phyloP scores from a whole-genome alignment of 345 rosid species.

The Acer saccharum region DNA sequence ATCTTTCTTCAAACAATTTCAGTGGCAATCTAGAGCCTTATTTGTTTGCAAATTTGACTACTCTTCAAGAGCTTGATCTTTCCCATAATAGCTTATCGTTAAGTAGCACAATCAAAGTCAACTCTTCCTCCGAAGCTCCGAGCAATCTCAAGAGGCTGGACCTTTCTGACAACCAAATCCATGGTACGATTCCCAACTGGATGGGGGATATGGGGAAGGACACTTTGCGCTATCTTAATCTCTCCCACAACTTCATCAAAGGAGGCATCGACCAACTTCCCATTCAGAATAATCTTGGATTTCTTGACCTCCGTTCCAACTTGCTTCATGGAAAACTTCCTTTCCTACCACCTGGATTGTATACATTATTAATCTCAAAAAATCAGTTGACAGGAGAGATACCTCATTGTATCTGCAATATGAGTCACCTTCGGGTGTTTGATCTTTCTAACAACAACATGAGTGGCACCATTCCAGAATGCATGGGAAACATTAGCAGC shows the following conservation, averaged over 20 bases:
- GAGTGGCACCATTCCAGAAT: constrained; percentile 23
- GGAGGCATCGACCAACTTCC: background rate
- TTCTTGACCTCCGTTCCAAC: constrained; percentile 26
- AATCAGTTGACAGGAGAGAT: constrained; percentile 23
- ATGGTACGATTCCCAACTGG: constrained; percentile 25
- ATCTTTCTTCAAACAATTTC: too few species aligned
- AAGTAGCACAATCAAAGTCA: background rate
- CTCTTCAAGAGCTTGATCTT: constrained; percentile 3
- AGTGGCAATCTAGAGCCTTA: too few species aligned
- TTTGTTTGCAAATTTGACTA: too few species aligned
- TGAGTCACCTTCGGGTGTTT: background rate
- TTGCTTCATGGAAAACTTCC: constrained; percentile 25
- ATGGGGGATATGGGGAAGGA: background rate
- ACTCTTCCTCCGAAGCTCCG: constrained; percentile 4
- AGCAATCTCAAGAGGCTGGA: background rate
- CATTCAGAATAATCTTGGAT: background rate
- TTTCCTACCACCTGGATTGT: background rate
- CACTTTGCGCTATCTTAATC: background rate
- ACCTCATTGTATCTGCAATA: constrained; percentile 22
- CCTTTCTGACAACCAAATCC: constrained; percentile 26
- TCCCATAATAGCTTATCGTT: background rate
- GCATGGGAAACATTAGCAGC: constrained; percentile 8
- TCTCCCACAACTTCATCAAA: constrained; percentile 22
- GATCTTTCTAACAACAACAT: constrained; percentile 28
- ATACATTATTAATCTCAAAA: background rate